phyloP scores from a whole-genome alignment of 129 eudicot species.

The carrot (Daucus carota) region DH1_v3.0 NC_030383.2:14608001-14608500 shows the following conservation, averaged over 20 bases:
- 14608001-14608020: too few relatives aligned
- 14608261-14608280: conserved; percentile 30
- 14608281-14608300: conserved; percentile 39
- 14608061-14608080: conserved; percentile 16
- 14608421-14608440: conserved; percentile 28
- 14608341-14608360: conserved; percentile 50
- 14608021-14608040: too few relatives aligned
- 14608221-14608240: conserved; percentile 11
- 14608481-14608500: conserved; percentile 66
- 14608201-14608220: conserved; percentile 22
- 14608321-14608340: conserved; percentile 6
- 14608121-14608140: conserved; percentile 40
- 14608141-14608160: conserved; percentile 33
- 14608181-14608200: conserved; percentile 31
- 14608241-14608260: neutral
- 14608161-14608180: conserved; percentile 45
- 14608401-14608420: conserved; percentile 17
- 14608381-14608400: conserved; percentile 26
- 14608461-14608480: conserved; percentile 47
- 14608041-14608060: conserved; percentile 13
- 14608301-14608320: neutral
- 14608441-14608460: conserved; percentile 42
- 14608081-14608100: conserved; percentile 13
- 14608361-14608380: conserved; percentile 52
- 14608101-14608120: conserved; percentile 35